Evolutionary conservation across 306 rosid species (phyloP).

Genomic region (Vigna trinervia): DNA sequence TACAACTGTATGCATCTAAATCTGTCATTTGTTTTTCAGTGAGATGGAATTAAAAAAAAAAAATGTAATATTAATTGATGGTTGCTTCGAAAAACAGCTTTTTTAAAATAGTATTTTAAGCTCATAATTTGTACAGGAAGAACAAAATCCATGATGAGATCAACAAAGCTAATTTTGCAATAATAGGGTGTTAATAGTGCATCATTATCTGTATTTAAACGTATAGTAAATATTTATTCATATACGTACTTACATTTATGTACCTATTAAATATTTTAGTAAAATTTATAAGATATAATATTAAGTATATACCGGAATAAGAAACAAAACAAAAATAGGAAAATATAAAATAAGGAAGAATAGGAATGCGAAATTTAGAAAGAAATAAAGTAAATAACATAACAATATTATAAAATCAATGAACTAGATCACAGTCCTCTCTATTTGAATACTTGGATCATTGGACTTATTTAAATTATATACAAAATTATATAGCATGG

Average conservation of each 20-base stretch:
- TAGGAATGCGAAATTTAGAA: neutral
- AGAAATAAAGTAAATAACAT: neutral
- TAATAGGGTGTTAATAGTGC: neutral
- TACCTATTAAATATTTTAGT: neutral
- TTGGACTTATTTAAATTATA: too few species aligned
- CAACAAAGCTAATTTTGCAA: neutral
- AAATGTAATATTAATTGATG: neutral
- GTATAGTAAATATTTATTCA: neutral
- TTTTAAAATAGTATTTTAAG: neutral
- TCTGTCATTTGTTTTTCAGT: neutral
- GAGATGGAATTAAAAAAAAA: neutral
- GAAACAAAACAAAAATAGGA: neutral
- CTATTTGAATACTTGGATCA: neutral
- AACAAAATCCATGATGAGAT: neutral
- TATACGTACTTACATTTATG: neutral
- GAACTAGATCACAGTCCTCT: neutral
- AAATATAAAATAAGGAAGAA: constrained; percentile 2
- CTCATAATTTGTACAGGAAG: neutral
- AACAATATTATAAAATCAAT: neutral
- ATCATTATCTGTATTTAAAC: neutral
- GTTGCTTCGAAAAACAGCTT: neutral
- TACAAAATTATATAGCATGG: too few species aligned
- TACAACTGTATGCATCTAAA: neutral
- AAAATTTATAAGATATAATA: too few species aligned
- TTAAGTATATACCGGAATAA: neutral